Base-by-base conservation (phyloP, 768 basidiomycete species). In the Boletus subparvulus region DNA sequence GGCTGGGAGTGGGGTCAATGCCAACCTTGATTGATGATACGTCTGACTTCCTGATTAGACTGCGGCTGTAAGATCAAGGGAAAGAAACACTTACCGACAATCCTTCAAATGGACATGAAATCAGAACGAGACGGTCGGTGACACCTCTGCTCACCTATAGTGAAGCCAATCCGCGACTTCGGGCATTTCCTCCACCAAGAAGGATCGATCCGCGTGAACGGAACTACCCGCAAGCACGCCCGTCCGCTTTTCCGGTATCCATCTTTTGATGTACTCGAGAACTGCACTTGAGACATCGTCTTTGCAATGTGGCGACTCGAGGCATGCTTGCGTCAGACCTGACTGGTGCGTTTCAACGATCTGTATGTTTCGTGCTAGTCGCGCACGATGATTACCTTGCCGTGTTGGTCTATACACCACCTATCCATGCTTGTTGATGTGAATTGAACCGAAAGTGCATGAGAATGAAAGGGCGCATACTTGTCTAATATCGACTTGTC, bases 381-480 rank as follows among this genome's bases (percentile, higher is more conserved):
- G n/a, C 4, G 8, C 11, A 24, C 0, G 14, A 16, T 10, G 70
- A 82, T 58, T 61, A 90, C 92, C 66, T 78, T 73, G 35, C 85
- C 87, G 61, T 97, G 94, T 58, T 93, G 91, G 6, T 81, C 80
- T 30, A 75, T 84, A 71, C 94, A 97, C 94, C 94, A 97, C 59
- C 85, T 78, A 56, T 84, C 80, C 94, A 97, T 97, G 17, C 91
- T 94, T 39, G 17, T 26, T 9, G 30, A 37, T 1, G 19, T 47
- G 39, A 50, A 37, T 40, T 24, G 19, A 44, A 6, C 10, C 4
- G 6, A 48, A 19, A 2, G 5, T 24, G 19, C 1, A 47, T 13
- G 47, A 19, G 2, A 37, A 45, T 44, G 46, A 48, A 33, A 21
- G 39, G n/a, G 3, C 10, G 66, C 82, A 67, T 55, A 92, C 93